Evolutionary conservation across 352 stramenopile genomes (phyloP), one percentile per base, ranked within the genome.

Genomic region (Stephanocyclus meneghinianus): DNA sequence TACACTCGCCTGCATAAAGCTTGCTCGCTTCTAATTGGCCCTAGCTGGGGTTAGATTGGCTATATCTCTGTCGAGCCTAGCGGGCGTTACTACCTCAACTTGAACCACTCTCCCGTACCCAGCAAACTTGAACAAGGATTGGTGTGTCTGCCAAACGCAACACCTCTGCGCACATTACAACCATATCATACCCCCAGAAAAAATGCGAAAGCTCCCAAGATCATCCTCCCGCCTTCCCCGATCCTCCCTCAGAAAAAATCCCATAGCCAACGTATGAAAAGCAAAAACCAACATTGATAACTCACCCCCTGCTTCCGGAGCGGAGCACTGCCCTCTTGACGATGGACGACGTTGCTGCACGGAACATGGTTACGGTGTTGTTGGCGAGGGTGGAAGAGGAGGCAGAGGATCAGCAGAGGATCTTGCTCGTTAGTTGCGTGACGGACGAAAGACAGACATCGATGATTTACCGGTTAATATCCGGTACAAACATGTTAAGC

Each of bases 281-380:
- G 32, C 60, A 50, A 56, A 57, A 45, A 44, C 0, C 7, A 35
- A 56, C 42, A 60, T 42, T 55, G 37, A 15, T 47, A 44, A 87
- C 83, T 77, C 74, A 91, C 85, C 80, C 71, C 67, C 64, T 64
- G 40, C 71, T 74, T 30, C 66, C 71, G 57, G 79, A 81, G 47
- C 77, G 66, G 63, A 80, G 62, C 32, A 82, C 61, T 50, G 80
- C 79, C 66, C 83, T 81, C 64, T 80, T 84, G 61, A 74, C 75
- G 59, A 81, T 74, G 37, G 68, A 80, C 29, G 83, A 87, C 63
- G 83, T 65, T 63, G 83, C 83, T 55, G 74, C 69, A 76, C 86
- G 60, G 42, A 91, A 83, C 86, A 91, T 91, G 63, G 56, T 89
- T 37, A 59, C 32, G 37, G 32, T 66, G 55, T 63, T 45, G 18